These are phyloP conservation scores for Psilocybe cyanescens DNA, from an alignment of 768 basidiomycete genomes.

Conservation along the genomic window DNA sequence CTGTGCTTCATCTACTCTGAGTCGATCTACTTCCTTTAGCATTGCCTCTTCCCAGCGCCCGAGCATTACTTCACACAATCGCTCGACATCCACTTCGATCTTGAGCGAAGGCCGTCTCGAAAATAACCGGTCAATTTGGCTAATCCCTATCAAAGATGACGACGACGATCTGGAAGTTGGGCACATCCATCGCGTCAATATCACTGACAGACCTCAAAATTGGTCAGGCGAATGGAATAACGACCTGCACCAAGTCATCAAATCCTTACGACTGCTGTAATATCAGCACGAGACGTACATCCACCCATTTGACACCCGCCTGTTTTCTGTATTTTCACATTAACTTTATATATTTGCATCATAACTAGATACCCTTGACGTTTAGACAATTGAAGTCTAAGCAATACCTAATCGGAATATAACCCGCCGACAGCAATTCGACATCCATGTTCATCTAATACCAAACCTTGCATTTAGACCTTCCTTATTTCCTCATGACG, in stretches of 20 bases:
- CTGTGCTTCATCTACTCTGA: constrained; percentile 23
- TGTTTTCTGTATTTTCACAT: no score
- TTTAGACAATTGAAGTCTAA: not conserved
- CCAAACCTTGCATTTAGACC: not conserved
- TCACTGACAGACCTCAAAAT: constrained; percentile 15
- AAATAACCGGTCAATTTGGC: constrained; percentile 14
- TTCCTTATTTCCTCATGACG: not conserved
- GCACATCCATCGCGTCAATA: not conserved
- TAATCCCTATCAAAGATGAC: constrained; percentile 14
- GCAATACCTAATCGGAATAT: not conserved
- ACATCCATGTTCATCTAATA: not conserved
- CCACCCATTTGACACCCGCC: not conserved
- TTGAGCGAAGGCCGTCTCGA: constrained; percentile 4
- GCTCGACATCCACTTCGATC: constrained; percentile 16
- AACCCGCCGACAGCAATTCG: not conserved
- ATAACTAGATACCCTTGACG: not conserved
- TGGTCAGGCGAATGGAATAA: constrained; percentile 37
- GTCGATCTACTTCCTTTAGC: constrained; percentile 22
- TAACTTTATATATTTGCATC: no score
- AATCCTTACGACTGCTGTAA: constrained; percentile 28
- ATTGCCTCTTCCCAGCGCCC: constrained; percentile 8
- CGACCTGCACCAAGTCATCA: constrained; percentile 30
- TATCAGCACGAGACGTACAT: not conserved
- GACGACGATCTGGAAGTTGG: constrained; percentile 10
- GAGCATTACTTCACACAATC: constrained; percentile 11